Conservation (phyloP, 176 grass and related monocot genomes). For the Panicum miliaceum region DNA sequence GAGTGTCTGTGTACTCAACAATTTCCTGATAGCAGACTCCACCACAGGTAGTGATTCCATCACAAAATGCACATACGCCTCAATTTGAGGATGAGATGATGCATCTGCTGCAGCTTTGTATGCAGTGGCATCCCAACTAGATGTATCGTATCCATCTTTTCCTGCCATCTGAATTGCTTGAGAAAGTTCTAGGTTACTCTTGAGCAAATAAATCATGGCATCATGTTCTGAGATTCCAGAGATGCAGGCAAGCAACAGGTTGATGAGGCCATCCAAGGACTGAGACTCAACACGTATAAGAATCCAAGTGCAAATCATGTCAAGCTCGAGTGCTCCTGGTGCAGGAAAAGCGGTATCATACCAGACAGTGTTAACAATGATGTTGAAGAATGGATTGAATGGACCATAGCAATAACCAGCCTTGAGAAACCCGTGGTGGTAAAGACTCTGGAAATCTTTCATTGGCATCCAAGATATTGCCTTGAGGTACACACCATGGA, state of each 20-base stretch:
- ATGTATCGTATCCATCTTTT: background rate
- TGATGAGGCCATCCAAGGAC: background rate
- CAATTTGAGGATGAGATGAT: background rate
- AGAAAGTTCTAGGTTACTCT: background rate
- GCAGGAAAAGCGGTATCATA: background rate
- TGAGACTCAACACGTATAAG: background rate
- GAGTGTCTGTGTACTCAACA: background rate
- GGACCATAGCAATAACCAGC: background rate
- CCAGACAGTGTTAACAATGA: background rate
- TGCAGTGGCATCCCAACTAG: background rate
- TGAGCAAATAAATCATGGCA: background rate
- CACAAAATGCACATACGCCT: background rate
- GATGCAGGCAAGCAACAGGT: background rate
- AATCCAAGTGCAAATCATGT: background rate
- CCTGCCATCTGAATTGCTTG: background rate
- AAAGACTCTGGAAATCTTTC: background rate
- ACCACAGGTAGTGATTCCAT: background rate
- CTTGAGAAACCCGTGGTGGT: background rate
- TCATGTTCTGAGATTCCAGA: background rate
- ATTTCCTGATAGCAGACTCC: background rate
- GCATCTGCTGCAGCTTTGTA: background rate
- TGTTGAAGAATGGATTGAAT: background rate
- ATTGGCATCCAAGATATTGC: background rate
- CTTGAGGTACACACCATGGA: background rate
- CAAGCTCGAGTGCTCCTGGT: background rate